A percentile compares a stretch with the other conserved stretches of the same genome.
Conservation (phyloP, 345 rosid species). For the Erucastrum elatum region DNA sequence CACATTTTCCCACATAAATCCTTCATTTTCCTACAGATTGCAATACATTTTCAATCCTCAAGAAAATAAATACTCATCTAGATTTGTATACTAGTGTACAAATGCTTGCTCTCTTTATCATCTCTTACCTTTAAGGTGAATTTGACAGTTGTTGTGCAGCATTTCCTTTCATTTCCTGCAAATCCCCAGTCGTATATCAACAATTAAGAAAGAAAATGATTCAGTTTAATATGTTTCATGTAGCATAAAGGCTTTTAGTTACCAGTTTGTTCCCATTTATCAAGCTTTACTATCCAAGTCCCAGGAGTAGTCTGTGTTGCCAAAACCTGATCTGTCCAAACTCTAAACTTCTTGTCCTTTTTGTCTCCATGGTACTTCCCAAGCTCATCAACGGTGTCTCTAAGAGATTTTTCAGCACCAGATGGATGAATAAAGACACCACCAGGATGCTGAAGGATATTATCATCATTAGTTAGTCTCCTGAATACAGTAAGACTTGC, state of each 20-base stretch:
- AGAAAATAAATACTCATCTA: background rate
- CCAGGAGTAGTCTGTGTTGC: slow-evolving; percentile 54
- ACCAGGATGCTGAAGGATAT: slow-evolving; percentile 49
- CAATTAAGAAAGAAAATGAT: background rate
- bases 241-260: slow-evolving; percentile 14
- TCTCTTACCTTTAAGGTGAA: background rate
- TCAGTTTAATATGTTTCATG: background rate
- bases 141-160: background rate
- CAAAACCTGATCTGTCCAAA: slow-evolving; percentile 78
- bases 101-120: background rate
- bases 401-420: slow-evolving; percentile 63
- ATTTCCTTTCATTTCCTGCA: background rate
- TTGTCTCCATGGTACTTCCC: slow-evolving; percentile 67
- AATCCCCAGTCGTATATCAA: background rate
- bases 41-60: background rate
- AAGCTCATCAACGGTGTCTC: slow-evolving; percentile 55
- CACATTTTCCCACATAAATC: background rate
- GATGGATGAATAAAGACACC: slow-evolving; percentile 70
- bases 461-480: slow-evolving; percentile 5
- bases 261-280: slow-evolving; percentile 85
- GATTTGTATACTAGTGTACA: background rate
- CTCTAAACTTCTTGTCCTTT: slow-evolving; percentile 58
- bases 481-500: background rate
- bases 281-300: slow-evolving; percentile 64
- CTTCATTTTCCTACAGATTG: background rate